A percentile compares a stretch with the other conserved stretches of the same genome.
phyloP scores from a whole-genome alignment of 371 early-diverging fungal species.

The Coemansia sp. region DNA sequence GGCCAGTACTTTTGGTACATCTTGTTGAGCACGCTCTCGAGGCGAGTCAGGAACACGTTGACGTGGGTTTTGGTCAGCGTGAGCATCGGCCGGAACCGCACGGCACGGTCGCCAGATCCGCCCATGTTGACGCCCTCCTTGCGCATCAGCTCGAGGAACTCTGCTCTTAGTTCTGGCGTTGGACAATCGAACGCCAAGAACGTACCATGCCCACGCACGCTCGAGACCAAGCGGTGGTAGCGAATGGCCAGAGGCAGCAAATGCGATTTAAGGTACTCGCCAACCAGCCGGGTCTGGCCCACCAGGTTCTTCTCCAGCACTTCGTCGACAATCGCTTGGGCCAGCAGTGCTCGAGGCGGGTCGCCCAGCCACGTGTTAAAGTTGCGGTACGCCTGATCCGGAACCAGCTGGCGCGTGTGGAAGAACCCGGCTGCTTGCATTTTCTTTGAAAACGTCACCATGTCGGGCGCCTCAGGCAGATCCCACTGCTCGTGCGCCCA shows the following conservation, averaged over 20 bases:
- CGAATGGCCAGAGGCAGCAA: constrained; percentile 53
- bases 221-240: constrained; percentile 50
- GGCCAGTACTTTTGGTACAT: constrained; percentile 51
- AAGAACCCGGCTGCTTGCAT: constrained; percentile 78
- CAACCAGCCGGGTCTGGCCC: constrained; percentile 58
- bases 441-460: constrained; percentile 76
- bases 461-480: constrained; percentile 64
- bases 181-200: constrained; percentile 72
- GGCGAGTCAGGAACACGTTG: constrained; percentile 64
- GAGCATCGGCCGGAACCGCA: constrained; percentile 72
- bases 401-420: constrained; percentile 58
- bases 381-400: constrained; percentile 62
- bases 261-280: constrained; percentile 57
- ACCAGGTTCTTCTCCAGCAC: constrained; percentile 58
- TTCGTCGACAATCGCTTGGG: constrained; percentile 64
- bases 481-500: constrained; percentile 78
- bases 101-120: constrained; percentile 64
- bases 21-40: constrained; percentile 55
- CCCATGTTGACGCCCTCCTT: constrained; percentile 68
- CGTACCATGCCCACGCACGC: constrained; percentile 66
- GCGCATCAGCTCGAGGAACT: constrained; percentile 60
- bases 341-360: constrained; percentile 65
- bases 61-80: constrained; percentile 70
- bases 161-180: constrained; percentile 54
- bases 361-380: constrained; percentile 80